phyloP scores from a whole-genome alignment of 805 yeast species.

The Ogataea corticis region DNA sequence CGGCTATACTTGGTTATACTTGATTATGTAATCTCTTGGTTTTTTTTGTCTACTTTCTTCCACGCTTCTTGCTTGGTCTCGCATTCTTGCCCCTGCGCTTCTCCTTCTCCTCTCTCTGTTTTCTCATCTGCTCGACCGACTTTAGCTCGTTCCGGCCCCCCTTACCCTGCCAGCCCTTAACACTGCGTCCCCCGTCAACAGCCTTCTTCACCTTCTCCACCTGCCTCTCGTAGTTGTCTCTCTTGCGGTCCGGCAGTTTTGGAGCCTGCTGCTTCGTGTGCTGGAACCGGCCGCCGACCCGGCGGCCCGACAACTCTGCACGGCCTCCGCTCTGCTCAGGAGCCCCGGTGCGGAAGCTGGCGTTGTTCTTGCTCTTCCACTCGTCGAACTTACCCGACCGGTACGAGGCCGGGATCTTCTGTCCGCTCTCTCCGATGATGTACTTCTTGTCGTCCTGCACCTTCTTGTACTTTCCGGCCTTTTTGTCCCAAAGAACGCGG shows the following conservation, averaged over 20 bases:
- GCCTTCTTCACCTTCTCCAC: constrained; percentile 83
- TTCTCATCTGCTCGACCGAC: constrained; percentile 74
- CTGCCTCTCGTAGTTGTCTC: constrained; percentile 85
- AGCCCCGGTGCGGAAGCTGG: constrained; percentile 55
- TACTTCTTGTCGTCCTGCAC: constrained; percentile 81
- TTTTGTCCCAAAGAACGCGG: constrained; percentile 87
- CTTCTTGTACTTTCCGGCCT: constrained; percentile 86
- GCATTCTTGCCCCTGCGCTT: constrained; percentile 82
- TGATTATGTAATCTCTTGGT: too few species aligned
- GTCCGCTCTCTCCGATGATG: constrained; percentile 94
- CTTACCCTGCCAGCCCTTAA: constrained; percentile 61
- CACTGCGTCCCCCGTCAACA: constrained; percentile 65
- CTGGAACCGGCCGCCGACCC: constrained; percentile 53
- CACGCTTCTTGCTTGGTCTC: constrained; percentile 62
- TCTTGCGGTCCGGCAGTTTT: constrained; percentile 80
- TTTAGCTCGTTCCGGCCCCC: constrained; percentile 59
- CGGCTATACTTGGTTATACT: too few species aligned
- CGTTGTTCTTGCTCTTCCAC: constrained; percentile 77
- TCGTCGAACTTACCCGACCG: constrained; percentile 88
- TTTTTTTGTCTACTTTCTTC: too few species aligned
- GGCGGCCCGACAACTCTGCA: constrained; percentile 33
- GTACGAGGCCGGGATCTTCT: constrained; percentile 85
- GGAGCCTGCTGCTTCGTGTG: constrained; percentile 82
- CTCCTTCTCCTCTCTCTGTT: constrained; percentile 67
- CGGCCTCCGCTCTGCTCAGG: constrained; percentile 40